phyloP scores from a whole-genome alignment of 805 yeast genomes.

The Saturnispora gosingensis region DNA sequence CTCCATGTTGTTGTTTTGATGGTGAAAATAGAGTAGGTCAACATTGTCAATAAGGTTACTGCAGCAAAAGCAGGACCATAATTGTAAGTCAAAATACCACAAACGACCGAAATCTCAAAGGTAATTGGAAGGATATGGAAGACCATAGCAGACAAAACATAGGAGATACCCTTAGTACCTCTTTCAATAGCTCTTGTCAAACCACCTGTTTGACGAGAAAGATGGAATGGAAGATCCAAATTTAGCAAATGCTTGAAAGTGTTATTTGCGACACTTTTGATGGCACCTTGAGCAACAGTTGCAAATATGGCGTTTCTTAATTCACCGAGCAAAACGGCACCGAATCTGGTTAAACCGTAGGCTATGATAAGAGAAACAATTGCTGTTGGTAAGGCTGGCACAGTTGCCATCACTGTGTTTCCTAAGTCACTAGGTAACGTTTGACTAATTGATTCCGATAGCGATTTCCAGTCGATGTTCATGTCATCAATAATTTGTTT shows the following conservation, averaged over 20 bases:
- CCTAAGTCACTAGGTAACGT: constrained; percentile 8
- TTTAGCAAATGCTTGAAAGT: constrained; percentile 78
- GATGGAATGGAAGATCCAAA: constrained; percentile 82
- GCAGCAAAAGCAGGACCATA: constrained; percentile 86
- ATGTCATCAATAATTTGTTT: constrained; percentile 80
- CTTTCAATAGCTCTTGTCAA: constrained; percentile 92
- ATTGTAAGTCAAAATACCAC: constrained; percentile 88
- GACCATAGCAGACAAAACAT: constrained; percentile 92
- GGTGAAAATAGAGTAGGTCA: constrained; percentile 80
- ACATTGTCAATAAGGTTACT: constrained; percentile 80
- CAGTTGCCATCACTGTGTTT: constrained; percentile 8
- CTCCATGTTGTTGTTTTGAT: constrained; percentile 94
- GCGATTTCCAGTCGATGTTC: constrained; percentile 78
- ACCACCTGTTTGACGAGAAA: constrained; percentile 91
- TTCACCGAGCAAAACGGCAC: constrained; percentile 91
- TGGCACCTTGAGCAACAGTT: constrained; percentile 89
- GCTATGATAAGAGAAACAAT: constrained; percentile 67
- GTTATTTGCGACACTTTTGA: constrained; percentile 77
- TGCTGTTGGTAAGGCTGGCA: constrained; percentile 39
- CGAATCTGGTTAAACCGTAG: constrained; percentile 90
- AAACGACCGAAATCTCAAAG: constrained; percentile 85
- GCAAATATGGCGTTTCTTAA: constrained; percentile 93
- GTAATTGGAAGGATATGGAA: constrained; percentile 91
- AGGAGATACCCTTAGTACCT: constrained; percentile 95
- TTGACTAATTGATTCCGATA: constrained; percentile 36